Evolutionary conservation across 108 stramenopile species (phyloP), one percentile per base, ranked within the genome.

Genomic region (Epithemia pelagica): DNA sequence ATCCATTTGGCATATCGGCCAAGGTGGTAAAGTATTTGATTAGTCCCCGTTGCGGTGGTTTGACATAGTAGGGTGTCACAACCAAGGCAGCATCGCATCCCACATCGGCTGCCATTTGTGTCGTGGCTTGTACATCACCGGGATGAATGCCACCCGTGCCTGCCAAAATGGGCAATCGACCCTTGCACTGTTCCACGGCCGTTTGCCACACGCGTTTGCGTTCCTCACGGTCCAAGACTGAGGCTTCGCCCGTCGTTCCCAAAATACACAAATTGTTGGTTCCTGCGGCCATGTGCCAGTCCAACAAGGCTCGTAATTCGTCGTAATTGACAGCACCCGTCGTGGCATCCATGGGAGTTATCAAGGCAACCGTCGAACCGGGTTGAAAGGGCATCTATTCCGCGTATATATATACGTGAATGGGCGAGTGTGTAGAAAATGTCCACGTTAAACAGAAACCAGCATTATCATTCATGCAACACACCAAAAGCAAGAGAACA

Each of bases 21-120:
- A 85, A 63, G 31, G 62, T 54, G n/a, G 51, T 64, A 73, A 84
- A 86, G 64, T 92, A 88, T 46, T 82, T 63, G 30, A 90, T 71
- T 25, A 92, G 71, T 2, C 86, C 89, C 53, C 69, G 65, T 68
- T 92, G 94, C 23, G 87, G 78, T 25, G 94, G 94, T 68, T 92
- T 92, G 65, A 89, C 86, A 71, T 95, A 95, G 56, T 89, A 89
- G 0, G 94, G 94, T 61, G 89, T 92, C 5, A 92, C 91, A 25
- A 95, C 80, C n/a, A 95, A 81, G 22, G 71, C 66, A 22, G 89
- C 91, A 74, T 95, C 91, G 28, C 76, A 85, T 28, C 91, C 91
- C 28, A 78, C 55, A 46, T 85, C 82, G 58, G 75, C 75, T 28
- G 93, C 93, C 72, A 89, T 83, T 31, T 69, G 26, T 28, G 83